phyloP scores from a whole-genome alignment of 2,329 filamentous ascomycete species.

The Fusarium annulatum region DNA sequence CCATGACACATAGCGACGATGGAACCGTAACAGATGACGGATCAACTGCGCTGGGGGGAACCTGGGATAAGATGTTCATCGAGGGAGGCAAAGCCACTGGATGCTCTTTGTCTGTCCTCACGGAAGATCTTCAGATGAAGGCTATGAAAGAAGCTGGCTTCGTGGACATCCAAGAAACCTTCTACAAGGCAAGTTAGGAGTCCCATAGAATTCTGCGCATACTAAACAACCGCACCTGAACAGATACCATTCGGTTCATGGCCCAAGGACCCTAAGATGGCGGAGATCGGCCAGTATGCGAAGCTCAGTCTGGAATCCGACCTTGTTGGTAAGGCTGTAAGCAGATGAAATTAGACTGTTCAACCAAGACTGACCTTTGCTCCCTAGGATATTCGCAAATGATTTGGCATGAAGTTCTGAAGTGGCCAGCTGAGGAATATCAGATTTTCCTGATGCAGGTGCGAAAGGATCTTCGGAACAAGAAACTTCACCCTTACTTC shows the following conservation, averaged over 20 bases:
- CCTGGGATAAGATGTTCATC: slow-evolving; percentile 10
- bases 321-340: slow-evolving; percentile 4
- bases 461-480: slow-evolving; percentile 14
- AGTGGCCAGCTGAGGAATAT: slow-evolving; percentile 18
- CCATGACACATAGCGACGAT: slow-evolving; percentile 8
- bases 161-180: slow-evolving; percentile 6
- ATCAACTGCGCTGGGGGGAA: background rate
- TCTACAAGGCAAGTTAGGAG: background rate
- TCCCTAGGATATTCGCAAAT: slow-evolving; percentile 11
- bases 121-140: slow-evolving; percentile 10
- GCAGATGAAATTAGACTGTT: accelerated
- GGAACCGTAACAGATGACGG: slow-evolving; percentile 7
- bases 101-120: slow-evolving; percentile 1
- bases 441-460: slow-evolving; percentile 17
- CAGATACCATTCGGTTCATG: slow-evolving; percentile 17
- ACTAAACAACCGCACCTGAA: background rate
- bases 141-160: slow-evolving; percentile 17
- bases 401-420: slow-evolving; percentile 16
- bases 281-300: slow-evolving; percentile 14
- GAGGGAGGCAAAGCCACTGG: slow-evolving; percentile 8
- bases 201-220: accelerated
- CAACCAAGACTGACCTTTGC: background rate
- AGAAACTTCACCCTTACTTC: slow-evolving; percentile 16
- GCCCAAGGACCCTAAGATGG: slow-evolving; percentile 7
- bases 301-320: slow-evolving; percentile 19